Evolutionary conservation across 2,329 filamentous ascomycete species (phyloP), one percentile per base, ranked within the genome.

Genomic region (Colletotrichum siamense): DNA sequence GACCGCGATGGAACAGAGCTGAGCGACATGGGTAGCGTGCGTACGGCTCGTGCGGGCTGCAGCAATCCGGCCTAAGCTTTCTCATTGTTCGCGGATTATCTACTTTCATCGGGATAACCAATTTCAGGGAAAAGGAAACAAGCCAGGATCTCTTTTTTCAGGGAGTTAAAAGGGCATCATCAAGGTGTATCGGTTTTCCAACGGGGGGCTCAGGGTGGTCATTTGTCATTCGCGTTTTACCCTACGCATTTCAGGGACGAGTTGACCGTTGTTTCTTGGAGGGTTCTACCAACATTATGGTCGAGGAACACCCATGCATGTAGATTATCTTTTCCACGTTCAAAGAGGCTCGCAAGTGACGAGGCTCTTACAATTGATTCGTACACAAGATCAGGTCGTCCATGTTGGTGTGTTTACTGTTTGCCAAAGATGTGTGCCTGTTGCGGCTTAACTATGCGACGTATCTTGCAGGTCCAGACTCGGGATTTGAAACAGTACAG

Each of bases 21-120:
- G 66, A 75, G 75, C 36, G 75, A 75, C 22, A 67, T 77, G 66
- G 71, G 24, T 44, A 77, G 71, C 26, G 66, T 75, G 66, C 61
- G 75, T n/a, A 49, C 44, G 44, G 44, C 18, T 22, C 44, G 44
- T 12, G 18, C n/a, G n/a, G 44, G n/a, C 44, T 49, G 44, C 44
- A 49, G 18, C 44, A n/a, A 49, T 22, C 71, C 75, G 16, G 61
- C 30, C 61, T 77, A 61, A 30, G 24, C 26, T 30, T 18, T 24
- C 10, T 26, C 39, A 26, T 32, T 16, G n/a, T 8, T n/a, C 30
- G 18, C n/a, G 18, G 52, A 39, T 22, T 16, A 52, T 32, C 32
- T 30, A 70, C 10, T 66, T 57, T 26, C n/a, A 64, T 34, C 28
- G 39, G 13, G 65, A 74, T 22, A 52, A 8, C 49, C 64, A 74